Evolutionary conservation across 1,139 yeast genomes (phyloP), one percentile per base, ranked within the genome.

Genomic region (Suhomyces maxii): DNA sequence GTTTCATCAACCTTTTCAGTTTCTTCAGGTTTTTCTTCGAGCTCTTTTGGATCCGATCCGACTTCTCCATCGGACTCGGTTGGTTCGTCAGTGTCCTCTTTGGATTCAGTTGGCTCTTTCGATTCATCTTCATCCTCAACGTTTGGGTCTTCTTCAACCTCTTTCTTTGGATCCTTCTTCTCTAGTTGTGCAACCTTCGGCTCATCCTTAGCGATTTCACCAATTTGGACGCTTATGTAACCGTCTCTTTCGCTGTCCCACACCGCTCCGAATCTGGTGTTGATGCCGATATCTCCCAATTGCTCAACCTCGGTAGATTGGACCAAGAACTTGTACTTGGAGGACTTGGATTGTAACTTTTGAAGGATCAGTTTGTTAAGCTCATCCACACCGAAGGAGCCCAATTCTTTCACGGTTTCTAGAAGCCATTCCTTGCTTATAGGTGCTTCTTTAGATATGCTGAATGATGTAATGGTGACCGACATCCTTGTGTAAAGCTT

Each of bases 211-310:
- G 36, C n/a, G 23, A 18, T 23, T 8, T 26, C 28, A n/a, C 47
- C 55, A 3, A 60, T 41, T 36, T 59, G 56, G 12, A 69, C 44
- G 6, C 59, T 59, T 8, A 68, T 53, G 45, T 64, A 69, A 1
- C 79, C 79, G 52, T 73, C 79, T 44, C 58, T 68, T 8, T 59
- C 61, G 6, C 58, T 44, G 41, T 73, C 77, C 79, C 79, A 74
- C 2, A 65, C 63, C 1, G 76, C 72, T 8, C 69, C 72, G 47
- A 71, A 63, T 26, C 59, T 60, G 2, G 73, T 53, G 6, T 46
- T 37, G 12, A 70, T 53, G 34, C 55, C 51, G n/a, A 50, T 40
- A 28, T 54, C 55, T 7, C 49, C 51, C 3, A 55, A 43, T n/a
- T 37, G 41, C n/a, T 34, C 26, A 6, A 68, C 46, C 10, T 51